Conservation (phyloP, 129 eudicot species). For the Tanacetum coccineum region DNA sequence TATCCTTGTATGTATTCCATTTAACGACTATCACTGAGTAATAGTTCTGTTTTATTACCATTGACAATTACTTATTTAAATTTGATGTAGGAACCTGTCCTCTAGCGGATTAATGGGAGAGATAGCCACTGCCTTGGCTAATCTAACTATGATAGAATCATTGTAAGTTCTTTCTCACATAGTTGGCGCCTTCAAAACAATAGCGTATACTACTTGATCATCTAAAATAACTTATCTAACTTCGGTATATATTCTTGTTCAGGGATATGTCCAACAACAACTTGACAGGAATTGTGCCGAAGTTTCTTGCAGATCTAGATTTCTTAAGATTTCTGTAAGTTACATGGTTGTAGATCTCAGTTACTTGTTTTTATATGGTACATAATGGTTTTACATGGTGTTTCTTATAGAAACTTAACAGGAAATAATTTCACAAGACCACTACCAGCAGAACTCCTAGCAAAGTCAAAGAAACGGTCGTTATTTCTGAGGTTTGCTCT, state of each 20-base stretch:
- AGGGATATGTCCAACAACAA: too few species aligned
- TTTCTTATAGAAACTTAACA: slow-evolving; percentile 17
- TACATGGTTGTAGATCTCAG: neutral
- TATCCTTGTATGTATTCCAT: neutral
- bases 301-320: too few species aligned
- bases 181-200: too few species aligned
- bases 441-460: slow-evolving; percentile 28
- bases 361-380: too few species aligned
- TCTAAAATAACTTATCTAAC: too few species aligned
- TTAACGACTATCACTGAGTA: neutral
- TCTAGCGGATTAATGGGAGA: slow-evolving; percentile 24
- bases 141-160: slow-evolving; percentile 25
- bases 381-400: too few species aligned
- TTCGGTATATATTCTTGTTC: too few species aligned
- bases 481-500: slow-evolving; percentile 22
- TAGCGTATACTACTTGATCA: too few species aligned
- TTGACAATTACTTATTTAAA: neutral
- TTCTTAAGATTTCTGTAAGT: too few species aligned
- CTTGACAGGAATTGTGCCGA: too few species aligned
- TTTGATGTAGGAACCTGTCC: slow-evolving; percentile 24
- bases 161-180: slow-evolving; percentile 19
- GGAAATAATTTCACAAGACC: slow-evolving; percentile 34
- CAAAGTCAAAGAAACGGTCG: slow-evolving; percentile 20
- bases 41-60: neutral
- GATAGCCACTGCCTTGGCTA: slow-evolving; percentile 20